A percentile compares a stretch with the other conserved stretches of the same genome.
phyloP scores from a whole-genome alignment of 192 early-diverging fungal genomes.

The Coemansia asiatica region DNA sequence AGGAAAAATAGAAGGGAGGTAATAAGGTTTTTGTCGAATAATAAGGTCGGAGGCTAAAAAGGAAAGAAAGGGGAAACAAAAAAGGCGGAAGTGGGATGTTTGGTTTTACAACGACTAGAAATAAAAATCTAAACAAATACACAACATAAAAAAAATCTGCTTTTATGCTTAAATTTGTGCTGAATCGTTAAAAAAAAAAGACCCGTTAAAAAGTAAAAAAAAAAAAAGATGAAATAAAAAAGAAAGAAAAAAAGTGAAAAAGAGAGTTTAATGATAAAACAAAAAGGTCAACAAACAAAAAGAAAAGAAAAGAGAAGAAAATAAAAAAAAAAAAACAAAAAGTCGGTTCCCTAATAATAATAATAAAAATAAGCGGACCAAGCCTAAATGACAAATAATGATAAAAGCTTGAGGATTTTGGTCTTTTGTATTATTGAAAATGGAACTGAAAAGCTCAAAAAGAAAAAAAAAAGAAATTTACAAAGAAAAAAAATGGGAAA shows the following conservation, averaged over 20 bases:
- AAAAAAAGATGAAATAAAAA: not conserved
- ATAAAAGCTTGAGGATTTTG: too few species aligned
- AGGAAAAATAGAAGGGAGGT: not conserved
- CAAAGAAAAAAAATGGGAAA: too few species aligned
- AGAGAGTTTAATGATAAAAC: not conserved
- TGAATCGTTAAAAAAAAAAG: not conserved
- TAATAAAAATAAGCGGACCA: not conserved
- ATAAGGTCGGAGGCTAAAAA: too few species aligned
- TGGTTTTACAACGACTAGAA: not conserved
- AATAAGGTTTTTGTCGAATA: too few species aligned
- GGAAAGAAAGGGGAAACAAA: too few species aligned
- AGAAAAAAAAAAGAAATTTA: too few species aligned
- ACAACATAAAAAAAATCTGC: not conserved
- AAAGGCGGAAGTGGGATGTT: too few species aligned
- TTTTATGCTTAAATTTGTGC: not conserved
- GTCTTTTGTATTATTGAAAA: too few species aligned
- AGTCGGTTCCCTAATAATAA: not conserved
- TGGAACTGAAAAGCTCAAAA: too few species aligned
- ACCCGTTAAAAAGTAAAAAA: slow-evolving; percentile 7
- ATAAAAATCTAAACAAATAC: not conserved
- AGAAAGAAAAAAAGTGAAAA: not conserved
- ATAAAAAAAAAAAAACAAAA: not conserved
- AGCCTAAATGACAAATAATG: not conserved
- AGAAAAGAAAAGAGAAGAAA: not conserved
- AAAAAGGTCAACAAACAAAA: not conserved